Evolutionary conservation across 75 land plant genomes (phyloP).

Genomic region (Larix kaempferi): DNA sequence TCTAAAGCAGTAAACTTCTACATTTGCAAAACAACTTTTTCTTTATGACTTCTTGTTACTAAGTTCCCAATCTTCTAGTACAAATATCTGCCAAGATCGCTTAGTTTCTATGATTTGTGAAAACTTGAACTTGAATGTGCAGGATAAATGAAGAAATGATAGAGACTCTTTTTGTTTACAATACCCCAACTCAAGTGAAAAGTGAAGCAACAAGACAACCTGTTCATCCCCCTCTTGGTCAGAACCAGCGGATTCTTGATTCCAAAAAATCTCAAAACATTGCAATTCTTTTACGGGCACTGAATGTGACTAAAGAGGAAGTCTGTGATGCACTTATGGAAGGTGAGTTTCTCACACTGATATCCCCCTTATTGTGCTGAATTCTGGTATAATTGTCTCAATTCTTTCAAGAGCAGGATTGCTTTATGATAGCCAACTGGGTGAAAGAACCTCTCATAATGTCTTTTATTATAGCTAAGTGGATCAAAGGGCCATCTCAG

Average conservation of each 20-base stretch:
- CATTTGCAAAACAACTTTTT: background rate
- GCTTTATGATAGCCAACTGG: too few species aligned
- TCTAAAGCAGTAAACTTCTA: background rate
- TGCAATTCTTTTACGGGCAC: slow-evolving; percentile 46
- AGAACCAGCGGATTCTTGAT: slow-evolving; percentile 31
- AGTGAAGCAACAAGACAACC: background rate
- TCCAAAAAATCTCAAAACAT: slow-evolving; percentile 51
- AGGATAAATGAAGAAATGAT: slow-evolving; percentile 12
- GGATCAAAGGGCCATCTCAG: too few species aligned
- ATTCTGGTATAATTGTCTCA: too few species aligned
- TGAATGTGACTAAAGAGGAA: slow-evolving; percentile 36
- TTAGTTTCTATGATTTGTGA: background rate
- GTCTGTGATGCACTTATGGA: slow-evolving; percentile 44
- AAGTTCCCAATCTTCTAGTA: background rate
- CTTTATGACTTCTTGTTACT: background rate
- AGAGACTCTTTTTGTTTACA: slow-evolving; percentile 13
- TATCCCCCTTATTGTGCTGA: too few species aligned
- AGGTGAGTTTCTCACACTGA: slow-evolving; percentile 9
- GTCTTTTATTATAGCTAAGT: too few species aligned
- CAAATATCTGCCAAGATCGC: background rate
- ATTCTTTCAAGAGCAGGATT: too few species aligned
- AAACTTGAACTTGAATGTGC: background rate
- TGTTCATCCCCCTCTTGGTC: slow-evolving; percentile 8
- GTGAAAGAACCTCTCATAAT: too few species aligned
- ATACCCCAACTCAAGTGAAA: slow-evolving; percentile 10